phyloP scores from a whole-genome alignment of 179 eudicot species.

The Beta lomatogona region DNA sequence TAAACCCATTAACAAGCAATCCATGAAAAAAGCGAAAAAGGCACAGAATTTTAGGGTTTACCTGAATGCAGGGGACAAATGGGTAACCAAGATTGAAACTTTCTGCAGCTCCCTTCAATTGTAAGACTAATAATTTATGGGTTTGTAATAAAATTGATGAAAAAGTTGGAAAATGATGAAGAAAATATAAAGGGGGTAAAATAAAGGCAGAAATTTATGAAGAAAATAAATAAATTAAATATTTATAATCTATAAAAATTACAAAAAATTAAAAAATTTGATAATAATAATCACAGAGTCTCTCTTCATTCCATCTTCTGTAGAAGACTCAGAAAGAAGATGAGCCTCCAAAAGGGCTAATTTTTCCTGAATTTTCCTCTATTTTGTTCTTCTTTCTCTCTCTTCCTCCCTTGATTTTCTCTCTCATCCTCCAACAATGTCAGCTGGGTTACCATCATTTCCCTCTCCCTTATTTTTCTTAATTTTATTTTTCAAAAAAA shows the following conservation, averaged over 20 bases:
- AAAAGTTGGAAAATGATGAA: background rate
- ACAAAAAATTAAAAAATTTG: background rate
- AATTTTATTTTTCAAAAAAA: background rate
- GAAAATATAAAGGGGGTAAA: no score
- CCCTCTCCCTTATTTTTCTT: background rate
- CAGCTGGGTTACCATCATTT: background rate
- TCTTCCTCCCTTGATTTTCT: conserved; percentile 35
- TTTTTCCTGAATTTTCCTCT: conserved; percentile 13
- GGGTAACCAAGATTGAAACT: conserved; percentile 36
- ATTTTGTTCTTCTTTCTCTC: conserved; percentile 23
- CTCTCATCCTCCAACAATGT: conserved; percentile 34
- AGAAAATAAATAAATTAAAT: background rate
- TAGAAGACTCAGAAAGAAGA: conserved; percentile 40
- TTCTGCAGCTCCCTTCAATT: conserved; percentile 28
- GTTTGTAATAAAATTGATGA: conserved; percentile 2
- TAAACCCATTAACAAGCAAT: conserved; percentile 62
- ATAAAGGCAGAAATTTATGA: background rate
- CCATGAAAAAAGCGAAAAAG: conserved; percentile 29
- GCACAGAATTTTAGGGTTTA: conserved; percentile 32
- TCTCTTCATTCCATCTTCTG: conserved; percentile 29
- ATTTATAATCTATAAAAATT: background rate
- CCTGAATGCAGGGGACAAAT: conserved; percentile 35
- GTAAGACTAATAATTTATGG: background rate
- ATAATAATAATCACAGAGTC: background rate
- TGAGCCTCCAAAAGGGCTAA: conserved; percentile 37